These are phyloP conservation scores for Atkinsonella texensis DNA, from an alignment of 2,329 filamentous ascomycete species.

Conservation along the genomic window DNA sequence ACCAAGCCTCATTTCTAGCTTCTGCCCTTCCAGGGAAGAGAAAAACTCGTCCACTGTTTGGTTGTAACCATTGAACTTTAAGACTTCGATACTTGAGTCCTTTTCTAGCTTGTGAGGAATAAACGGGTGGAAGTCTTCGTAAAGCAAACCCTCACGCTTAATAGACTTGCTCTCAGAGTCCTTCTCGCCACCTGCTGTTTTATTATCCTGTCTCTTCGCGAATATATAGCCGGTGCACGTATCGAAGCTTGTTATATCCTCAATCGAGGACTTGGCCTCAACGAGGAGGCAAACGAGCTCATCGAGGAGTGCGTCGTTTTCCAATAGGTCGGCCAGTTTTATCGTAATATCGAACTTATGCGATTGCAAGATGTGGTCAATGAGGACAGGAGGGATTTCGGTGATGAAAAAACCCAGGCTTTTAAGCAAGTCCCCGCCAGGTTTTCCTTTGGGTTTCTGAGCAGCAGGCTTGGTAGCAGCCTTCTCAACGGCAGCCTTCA, in stretches of 20 bases:
- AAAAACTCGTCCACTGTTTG: constrained; percentile 94
- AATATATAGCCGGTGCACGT: constrained; percentile 77
- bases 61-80: constrained; percentile 79
- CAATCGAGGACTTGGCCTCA: constrained; percentile 53
- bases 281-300: constrained; percentile 56
- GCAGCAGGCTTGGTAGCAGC: constrained; percentile 30
- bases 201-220: constrained; percentile 44
- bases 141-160: constrained; percentile 47
- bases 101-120: constrained; percentile 66
- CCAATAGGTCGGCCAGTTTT: constrained; percentile 58
- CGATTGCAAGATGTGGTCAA: constrained; percentile 72
- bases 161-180: constrained; percentile 22
- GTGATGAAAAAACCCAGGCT: constrained; percentile 74
- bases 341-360: constrained; percentile 56
- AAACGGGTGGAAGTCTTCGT: constrained; percentile 95
- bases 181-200: constrained; percentile 7
- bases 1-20: constrained; percentile 68
- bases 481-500: constrained; percentile 54
- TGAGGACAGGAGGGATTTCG: constrained; percentile 75
- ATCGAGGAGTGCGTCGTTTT: constrained; percentile 50
- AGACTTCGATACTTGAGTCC: constrained; percentile 51
- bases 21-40: constrained; percentile 90
- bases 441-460: constrained; percentile 64
- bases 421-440: constrained; percentile 64
- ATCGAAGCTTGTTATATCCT: constrained; percentile 53